Percentiles rank a stretch among this genome's conserved stretches.
Conservation (phyloP, 2,329 filamentous ascomycete species). For the Orbilia javanica region DNA sequence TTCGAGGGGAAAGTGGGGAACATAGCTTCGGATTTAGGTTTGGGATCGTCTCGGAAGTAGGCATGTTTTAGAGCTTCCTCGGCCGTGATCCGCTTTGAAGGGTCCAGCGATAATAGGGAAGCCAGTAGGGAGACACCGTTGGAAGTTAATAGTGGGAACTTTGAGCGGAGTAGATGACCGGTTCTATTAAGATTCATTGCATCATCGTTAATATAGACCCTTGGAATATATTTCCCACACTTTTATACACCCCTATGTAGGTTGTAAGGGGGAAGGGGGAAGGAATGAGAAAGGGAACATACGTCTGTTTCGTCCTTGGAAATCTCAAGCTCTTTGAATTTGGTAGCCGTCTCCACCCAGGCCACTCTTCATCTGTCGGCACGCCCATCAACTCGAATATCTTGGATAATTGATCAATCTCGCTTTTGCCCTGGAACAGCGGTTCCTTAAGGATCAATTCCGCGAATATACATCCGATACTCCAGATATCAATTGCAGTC, state of each 20-base stretch:
- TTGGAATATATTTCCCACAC: background rate
- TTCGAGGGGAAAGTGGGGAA: slow-evolving; percentile 98
- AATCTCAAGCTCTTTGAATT: slow-evolving; percentile 85
- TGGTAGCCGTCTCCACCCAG: slow-evolving; percentile 84
- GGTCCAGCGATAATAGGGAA: slow-evolving; percentile 80
- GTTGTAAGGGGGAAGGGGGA: background rate
- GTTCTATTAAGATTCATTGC: slow-evolving; percentile 58
- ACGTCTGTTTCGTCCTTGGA: slow-evolving; percentile 66
- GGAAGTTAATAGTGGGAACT: slow-evolving; percentile 83
- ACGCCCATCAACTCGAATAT: slow-evolving; percentile 92
- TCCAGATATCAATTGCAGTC: slow-evolving; percentile 90
- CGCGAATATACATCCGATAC: slow-evolving; percentile 92
- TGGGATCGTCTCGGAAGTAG: slow-evolving; percentile 90
- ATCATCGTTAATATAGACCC: background rate
- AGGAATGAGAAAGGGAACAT: background rate
- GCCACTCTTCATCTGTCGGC: slow-evolving; percentile 85
- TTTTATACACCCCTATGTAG: too few relatives aligned
- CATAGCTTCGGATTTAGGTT: slow-evolving; percentile 88
- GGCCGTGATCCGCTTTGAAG: slow-evolving; percentile 77
- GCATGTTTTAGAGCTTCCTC: slow-evolving; percentile 80
- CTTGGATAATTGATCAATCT: slow-evolving; percentile 87
- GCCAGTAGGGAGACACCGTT: slow-evolving; percentile 79
- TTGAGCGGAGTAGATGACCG: slow-evolving; percentile 75
- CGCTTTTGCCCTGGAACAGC: slow-evolving; percentile 87
- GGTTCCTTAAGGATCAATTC: slow-evolving; percentile 88